Evolutionary conservation across 2,329 filamentous ascomycete genomes (phyloP).

Genomic region (Xylaria sp.): DNA sequence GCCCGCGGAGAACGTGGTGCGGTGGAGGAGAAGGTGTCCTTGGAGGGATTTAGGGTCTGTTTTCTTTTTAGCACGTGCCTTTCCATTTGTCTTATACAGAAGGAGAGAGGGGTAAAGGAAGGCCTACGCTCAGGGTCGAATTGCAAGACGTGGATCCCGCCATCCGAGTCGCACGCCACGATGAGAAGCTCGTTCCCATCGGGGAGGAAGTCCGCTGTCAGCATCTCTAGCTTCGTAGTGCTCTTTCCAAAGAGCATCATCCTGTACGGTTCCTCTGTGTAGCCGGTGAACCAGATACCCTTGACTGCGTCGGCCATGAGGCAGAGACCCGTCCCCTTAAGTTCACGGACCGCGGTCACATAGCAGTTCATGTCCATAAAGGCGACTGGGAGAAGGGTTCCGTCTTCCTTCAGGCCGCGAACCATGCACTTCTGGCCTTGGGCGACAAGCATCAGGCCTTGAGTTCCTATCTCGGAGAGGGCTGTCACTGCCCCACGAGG

Average conservation of each 20-base stretch:
- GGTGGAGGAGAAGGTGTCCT: constrained; percentile 83
- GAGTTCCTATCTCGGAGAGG: constrained; percentile 79
- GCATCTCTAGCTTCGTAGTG: constrained; percentile 73
- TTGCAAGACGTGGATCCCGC: constrained; percentile 85
- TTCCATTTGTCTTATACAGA: neutral
- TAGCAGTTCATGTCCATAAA: constrained; percentile 99
- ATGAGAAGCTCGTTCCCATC: constrained; percentile 82
- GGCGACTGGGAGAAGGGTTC: constrained; percentile 86
- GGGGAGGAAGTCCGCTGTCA: constrained; percentile 85
- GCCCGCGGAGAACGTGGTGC: constrained; percentile 84
- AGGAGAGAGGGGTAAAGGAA: constrained; percentile 1
- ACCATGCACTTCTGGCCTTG: constrained; percentile 99
- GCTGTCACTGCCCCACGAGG: constrained; percentile 89
- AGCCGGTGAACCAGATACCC: constrained; percentile 94
- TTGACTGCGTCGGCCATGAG: constrained; percentile 89
- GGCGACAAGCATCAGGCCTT: constrained; percentile 84
- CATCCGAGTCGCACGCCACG: constrained; percentile 80
- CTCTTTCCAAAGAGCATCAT: constrained; percentile 93
- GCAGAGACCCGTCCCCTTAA: constrained; percentile 82
- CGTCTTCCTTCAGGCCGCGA: constrained; percentile 91
- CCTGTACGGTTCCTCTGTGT: constrained; percentile 94
- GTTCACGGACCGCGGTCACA: constrained; percentile 80
- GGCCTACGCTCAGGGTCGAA: constrained; percentile 90
- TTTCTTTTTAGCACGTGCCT: constrained; percentile 33
- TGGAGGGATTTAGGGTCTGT: constrained; percentile 90